Evolutionary conservation across 208 protist species (phyloP), one percentile per base, ranked within the genome.

Genomic region (Trypanosoma mega): DNA sequence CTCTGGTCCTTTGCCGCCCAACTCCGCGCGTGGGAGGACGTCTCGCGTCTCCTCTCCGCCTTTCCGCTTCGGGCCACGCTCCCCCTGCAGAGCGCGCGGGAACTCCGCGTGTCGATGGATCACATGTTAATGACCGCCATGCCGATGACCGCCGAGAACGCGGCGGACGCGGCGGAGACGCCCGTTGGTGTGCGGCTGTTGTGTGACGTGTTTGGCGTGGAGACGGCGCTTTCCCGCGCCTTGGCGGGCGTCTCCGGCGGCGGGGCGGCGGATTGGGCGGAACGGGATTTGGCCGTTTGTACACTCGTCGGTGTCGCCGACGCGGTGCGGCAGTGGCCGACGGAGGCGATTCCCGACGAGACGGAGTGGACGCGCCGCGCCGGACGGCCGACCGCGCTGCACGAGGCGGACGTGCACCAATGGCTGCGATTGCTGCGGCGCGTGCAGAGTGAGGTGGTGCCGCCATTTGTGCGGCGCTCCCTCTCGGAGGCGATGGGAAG

Each of bases 1-100:
- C 66, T 90, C 7, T 93, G 78, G 77, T 58, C 65, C 9, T 45
- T 75, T 12, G 39, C 66, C 2, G 39, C 74, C 2, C 72, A 80
- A 59, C 57, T 60, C 47, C 63, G 67, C 0, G 51, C 53, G 8
- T 78, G 77, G 69, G 43, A 71, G 20, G 58, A 62, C 16, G 73
- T 82, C 0, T 59, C 76, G 57, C 65, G 54, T 55, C 37, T 93
- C 0, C 46, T 74, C 2, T 46, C 29, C 12, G 44, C 68, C 44
- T 90, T 85, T 39, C 77, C 72, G 5, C 58, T 86, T 27, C 34
- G 55, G 23, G 21, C 63, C 21, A 72, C 71, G 14, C 43, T 82
- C 11, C 23, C 7, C 23, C 26, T 68, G 53, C 72, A 72, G 52
- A 71, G 70, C 50, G 58, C 53, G 4, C 52, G 47, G 2, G 78